Conservation (phyloP, 208 protist species). For the Trypanosoma platydactyli region DNA sequence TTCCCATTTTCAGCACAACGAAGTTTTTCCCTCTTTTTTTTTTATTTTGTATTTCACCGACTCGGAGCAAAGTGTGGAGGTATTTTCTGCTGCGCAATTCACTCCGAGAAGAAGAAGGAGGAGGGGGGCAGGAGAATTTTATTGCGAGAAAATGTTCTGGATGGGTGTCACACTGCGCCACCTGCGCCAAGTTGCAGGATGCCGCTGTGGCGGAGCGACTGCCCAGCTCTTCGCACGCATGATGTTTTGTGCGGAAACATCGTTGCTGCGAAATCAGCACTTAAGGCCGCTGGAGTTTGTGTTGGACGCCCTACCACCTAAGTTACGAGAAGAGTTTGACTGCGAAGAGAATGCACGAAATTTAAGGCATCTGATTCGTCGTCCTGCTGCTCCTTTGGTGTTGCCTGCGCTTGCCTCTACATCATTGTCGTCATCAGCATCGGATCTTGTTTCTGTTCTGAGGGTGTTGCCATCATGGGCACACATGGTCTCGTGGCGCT, state of each 20-base stretch:
- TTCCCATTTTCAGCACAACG: too few species aligned
- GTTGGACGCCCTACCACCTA: constrained; percentile 21
- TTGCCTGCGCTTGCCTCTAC: too few species aligned
- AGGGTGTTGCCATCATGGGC: constrained; percentile 41
- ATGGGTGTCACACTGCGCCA: too few species aligned
- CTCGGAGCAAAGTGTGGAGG: not conserved
- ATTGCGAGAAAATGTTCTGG: too few species aligned
- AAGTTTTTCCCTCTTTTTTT: not conserved
- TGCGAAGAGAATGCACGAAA: constrained; percentile 24
- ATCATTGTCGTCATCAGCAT: not conserved
- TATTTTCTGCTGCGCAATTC: not conserved
- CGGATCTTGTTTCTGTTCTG: not conserved
- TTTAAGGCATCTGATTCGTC: constrained; percentile 15
- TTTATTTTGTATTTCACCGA: constrained; percentile 1
- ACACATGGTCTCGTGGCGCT: constrained; percentile 59
- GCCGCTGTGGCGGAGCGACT: not conserved
- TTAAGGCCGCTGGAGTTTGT: constrained; percentile 1
- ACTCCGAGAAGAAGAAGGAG: too few species aligned
- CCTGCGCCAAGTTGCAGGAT: too few species aligned
- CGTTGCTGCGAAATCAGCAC: not conserved
- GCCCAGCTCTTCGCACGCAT: not conserved
- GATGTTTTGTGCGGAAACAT: not conserved
- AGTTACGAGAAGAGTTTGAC: constrained; percentile 23
- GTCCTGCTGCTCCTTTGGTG: not conserved
- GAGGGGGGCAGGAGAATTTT: too few species aligned